Conservation (phyloP, 352 stramenopile genomes). For the Phytophthora niederhauseri region DNA sequence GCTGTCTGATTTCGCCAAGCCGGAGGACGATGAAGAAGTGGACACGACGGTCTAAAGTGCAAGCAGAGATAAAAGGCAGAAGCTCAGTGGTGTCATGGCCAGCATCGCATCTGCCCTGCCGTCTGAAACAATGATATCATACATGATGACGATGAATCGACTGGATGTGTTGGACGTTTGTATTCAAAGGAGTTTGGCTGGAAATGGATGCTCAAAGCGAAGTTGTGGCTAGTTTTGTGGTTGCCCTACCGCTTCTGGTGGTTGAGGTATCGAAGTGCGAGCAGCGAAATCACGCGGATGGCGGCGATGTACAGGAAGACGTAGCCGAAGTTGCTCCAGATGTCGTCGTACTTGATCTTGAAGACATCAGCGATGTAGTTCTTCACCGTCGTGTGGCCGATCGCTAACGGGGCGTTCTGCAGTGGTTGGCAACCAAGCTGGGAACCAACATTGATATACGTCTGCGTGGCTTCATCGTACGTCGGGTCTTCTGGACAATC, state of each 20-base stretch:
- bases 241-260: constrained; percentile 40
- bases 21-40: constrained; percentile 7
- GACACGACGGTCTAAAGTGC: constrained; percentile 27
- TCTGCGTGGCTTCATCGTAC: constrained; percentile 23
- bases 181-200: neutral
- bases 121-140: constrained; percentile 12
- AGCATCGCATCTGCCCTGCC: neutral
- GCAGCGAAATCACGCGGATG: constrained; percentile 36
- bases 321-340: constrained; percentile 28
- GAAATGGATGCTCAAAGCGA: neutral
- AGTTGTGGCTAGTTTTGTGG: neutral
- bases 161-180: constrained; percentile 14
- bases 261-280: constrained; percentile 45
- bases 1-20: constrained; percentile 48
- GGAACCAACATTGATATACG: constrained; percentile 23
- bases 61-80: constrained; percentile 1
- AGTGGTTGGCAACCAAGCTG: constrained; percentile 32
- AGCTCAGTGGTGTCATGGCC: neutral
- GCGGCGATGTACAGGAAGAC: constrained; percentile 35
- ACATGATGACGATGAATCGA: constrained; percentile 1
- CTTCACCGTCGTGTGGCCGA: constrained; percentile 33
- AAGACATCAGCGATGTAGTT: constrained; percentile 33
- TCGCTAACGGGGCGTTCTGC: constrained; percentile 16
- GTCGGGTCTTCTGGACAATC: constrained; percentile 34
- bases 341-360: constrained; percentile 40